These are phyloP conservation scores for Fragaria nilgerrensis DNA, from an alignment of 306 rosid species.

Conservation along the genomic window DNA sequence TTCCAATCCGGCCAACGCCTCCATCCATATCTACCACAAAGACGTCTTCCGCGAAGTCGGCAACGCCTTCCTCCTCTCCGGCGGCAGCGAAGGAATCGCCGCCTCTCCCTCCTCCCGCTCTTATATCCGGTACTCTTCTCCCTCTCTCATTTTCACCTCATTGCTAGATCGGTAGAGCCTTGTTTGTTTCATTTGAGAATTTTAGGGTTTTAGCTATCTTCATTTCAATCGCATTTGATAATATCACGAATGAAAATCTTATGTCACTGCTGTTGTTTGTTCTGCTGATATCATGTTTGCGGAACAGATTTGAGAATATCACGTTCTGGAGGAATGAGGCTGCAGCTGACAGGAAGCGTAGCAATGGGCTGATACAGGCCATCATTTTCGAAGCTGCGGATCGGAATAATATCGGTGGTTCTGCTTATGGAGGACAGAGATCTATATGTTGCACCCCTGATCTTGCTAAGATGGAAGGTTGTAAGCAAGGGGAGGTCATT, in stretches of 20 bases:
- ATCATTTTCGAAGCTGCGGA: constrained; percentile 92
- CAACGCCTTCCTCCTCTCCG: constrained; percentile 84
- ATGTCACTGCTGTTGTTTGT: neutral
- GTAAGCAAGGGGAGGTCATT: constrained; percentile 91
- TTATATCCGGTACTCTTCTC: constrained; percentile 47
- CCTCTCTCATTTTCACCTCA: neutral
- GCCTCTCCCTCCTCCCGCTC: constrained; percentile 50
- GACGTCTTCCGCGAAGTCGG: constrained; percentile 72
- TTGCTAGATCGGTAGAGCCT: neutral
- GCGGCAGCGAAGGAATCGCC: constrained; percentile 89
- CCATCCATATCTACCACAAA: constrained; percentile 69
- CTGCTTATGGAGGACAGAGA: constrained; percentile 96
- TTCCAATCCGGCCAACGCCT: constrained; percentile 45
- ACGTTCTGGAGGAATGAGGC: constrained; percentile 67
- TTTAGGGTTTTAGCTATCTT: too few relatives aligned
- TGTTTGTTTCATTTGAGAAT: neutral
- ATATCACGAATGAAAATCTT: neutral
- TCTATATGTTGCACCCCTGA: constrained; percentile 93
- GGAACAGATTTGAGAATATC: constrained; percentile 69
- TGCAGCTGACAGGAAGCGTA: constrained; percentile 51
- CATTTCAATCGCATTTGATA: neutral
- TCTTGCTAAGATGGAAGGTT: constrained; percentile 86
- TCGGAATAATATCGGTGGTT: constrained; percentile 89
- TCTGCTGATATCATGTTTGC: neutral
- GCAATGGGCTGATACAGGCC: constrained; percentile 57